Base-by-base conservation (phyloP, 257 asterid species). In the Scutellaria barbata region DNA sequence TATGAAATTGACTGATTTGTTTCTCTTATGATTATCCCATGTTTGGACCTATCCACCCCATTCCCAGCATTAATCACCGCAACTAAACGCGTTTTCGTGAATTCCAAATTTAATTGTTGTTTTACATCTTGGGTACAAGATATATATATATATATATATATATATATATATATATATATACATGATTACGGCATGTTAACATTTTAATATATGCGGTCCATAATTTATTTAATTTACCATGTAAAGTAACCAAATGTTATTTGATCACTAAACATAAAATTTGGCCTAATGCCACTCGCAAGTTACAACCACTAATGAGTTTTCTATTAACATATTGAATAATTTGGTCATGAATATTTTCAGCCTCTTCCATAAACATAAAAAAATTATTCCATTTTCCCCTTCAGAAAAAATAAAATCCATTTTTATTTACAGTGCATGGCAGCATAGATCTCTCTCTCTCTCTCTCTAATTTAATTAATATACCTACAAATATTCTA, bases 61-160 rank as follows among this genome's bases (percentile, higher is more conserved):
- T 58, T 76, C 18, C 68, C 30, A 35, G 63, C 68, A 55, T 55
- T 35, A 76, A 76, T 76, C 68, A 53, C 61, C 13, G 33, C 16
- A 56, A 12, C 41, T 30, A 72, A 72, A 72, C 77, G 77, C 77
- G 77, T 52, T 63, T 40, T 47, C 16, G 10, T 17, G 61, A 52
- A 12, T 52, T 30, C 11, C 25, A 22, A 22, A 22, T 45, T 45
- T n/a, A n/a, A n/a, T 45, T 10, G 50, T 22, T 45, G 50, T 10
- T 12, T 9, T 45, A n/a, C n/a, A n/a, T 45, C 50, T 45, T 45
- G 10, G 8, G 6, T 22, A 22, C 25, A 22, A 22, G 25, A 22
- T 22, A 22, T 22, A 0, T 22, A 22, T n/a, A n/a, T n/a, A n/a
- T n/a, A n/a, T n/a, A n/a, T n/a, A n/a, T n/a, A n/a, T n/a, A n/a